phyloP scores from a whole-genome alignment of 2,329 filamentous ascomycete genomes.

The Alternaria arbusti region DNA sequence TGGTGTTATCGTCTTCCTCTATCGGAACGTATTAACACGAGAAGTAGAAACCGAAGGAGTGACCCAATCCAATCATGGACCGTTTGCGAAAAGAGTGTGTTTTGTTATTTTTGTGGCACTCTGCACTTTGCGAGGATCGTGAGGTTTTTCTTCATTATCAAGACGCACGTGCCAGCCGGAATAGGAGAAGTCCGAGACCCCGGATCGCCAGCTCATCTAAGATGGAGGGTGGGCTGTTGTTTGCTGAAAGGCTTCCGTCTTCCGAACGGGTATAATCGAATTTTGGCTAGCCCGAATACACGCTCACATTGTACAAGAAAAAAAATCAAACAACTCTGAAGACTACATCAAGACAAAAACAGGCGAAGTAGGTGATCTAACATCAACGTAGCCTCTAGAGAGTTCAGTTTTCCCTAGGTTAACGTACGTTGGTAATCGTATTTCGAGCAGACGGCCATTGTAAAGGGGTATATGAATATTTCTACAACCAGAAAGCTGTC shows the following conservation, averaged over 20 bases:
- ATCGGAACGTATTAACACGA: neutral
- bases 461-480: conserved; percentile 1
- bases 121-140: neutral
- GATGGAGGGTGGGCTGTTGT: neutral
- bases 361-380: too few relatives aligned
- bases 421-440: too few relatives aligned
- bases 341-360: too few relatives aligned
- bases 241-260: neutral
- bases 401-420: too few relatives aligned
- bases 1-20: neutral
- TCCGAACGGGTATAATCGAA: neutral
- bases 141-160: neutral
- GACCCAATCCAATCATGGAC: neutral
- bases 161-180: conserved; percentile 12
- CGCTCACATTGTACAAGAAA: too few relatives aligned
- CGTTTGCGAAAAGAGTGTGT: neutral
- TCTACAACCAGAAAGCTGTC: neutral
- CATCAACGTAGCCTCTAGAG: too few relatives aligned
- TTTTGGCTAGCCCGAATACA: neutral
- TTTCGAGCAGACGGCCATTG: neutral
- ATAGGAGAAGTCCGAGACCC: conserved; percentile 7
- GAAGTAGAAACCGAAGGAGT: neutral
- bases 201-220: conserved; percentile 7
- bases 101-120: neutral
- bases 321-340: too few relatives aligned